Evolutionary conservation across 2,329 filamentous ascomycete species (phyloP).

Genomic region (Colletotrichum navitas): DNA sequence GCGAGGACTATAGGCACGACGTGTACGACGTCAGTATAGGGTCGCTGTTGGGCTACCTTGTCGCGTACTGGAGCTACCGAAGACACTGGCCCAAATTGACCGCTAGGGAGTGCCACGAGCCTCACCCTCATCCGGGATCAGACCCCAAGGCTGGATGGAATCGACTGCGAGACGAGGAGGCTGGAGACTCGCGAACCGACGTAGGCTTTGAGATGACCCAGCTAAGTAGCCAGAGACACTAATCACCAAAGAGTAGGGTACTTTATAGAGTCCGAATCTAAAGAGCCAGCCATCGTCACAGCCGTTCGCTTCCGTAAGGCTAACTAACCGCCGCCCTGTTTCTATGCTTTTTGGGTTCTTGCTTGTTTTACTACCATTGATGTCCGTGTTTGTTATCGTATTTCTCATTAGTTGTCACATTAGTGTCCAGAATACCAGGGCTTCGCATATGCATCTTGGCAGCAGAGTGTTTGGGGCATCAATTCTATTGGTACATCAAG

Average conservation of each 20-base stretch:
- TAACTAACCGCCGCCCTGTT: not conserved
- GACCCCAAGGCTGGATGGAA: conserved; percentile 53
- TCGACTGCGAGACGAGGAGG: conserved; percentile 67
- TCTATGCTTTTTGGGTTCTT: conserved; percentile 7
- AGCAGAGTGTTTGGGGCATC: conserved; percentile 19
- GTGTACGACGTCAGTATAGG: conserved; percentile 77
- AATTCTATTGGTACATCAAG: conserved; percentile 43
- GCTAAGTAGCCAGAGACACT: conserved; percentile 41
- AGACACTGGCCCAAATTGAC: conserved; percentile 71
- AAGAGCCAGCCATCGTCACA: conserved; percentile 21
- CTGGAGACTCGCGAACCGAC: conserved; percentile 49
- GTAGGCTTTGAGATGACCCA: conserved; percentile 55
- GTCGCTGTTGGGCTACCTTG: conserved; percentile 67
- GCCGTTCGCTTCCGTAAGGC: not conserved
- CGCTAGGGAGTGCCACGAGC: conserved; percentile 67
- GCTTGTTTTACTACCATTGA: not conserved
- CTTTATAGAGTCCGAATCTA: conserved; percentile 28
- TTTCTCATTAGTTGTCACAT: not conserved
- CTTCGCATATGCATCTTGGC: conserved; percentile 21
- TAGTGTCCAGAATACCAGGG: not conserved
- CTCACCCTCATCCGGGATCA: conserved; percentile 63
- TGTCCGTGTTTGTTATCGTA: not conserved
- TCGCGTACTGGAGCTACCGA: conserved; percentile 76
- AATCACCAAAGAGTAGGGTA: conserved; percentile 37
- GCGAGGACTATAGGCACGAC: conserved; percentile 78